A percentile compares a stretch with the other conserved stretches of the same genome.
Evolutionary conservation across 495 filamentous ascomycete species (phyloP).

Genomic region (Evansstolkia leycettana): DNA sequence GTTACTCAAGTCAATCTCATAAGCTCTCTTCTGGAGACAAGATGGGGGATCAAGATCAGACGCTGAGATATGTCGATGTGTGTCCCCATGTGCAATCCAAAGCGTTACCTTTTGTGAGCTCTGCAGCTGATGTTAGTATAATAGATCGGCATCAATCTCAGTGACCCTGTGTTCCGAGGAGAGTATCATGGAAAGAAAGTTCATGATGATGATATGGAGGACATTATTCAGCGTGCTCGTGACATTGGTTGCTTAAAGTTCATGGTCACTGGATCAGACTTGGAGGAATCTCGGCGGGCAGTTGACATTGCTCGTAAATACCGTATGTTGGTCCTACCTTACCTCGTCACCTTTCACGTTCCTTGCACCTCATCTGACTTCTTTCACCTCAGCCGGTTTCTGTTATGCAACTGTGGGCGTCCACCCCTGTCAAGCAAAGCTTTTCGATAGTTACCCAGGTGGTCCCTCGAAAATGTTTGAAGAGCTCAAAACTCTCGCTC

Average conservation of each 20-base stretch:
- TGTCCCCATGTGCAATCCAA: slow-evolving; percentile 5
- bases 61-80: slow-evolving; percentile 35
- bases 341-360: not conserved
- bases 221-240: slow-evolving; percentile 62
- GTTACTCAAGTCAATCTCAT: too few relatives aligned
- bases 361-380: slow-evolving; percentile 6
- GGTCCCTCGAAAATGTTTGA: slow-evolving; percentile 45
- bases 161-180: slow-evolving; percentile 76
- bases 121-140: not conserved
- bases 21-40: too few relatives aligned
- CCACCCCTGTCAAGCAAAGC: slow-evolving; percentile 72
- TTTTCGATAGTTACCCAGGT: slow-evolving; percentile 47
- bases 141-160: slow-evolving; percentile 85
- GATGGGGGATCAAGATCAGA: slow-evolving; percentile 22
- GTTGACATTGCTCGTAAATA: slow-evolving; percentile 60
- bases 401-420: slow-evolving; percentile 87
- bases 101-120: too few relatives aligned
- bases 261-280: slow-evolving; percentile 87
- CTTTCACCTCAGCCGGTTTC: slow-evolving; percentile 47
- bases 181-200: slow-evolving; percentile 69
- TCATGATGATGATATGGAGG: slow-evolving; percentile 67
- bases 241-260: slow-evolving; percentile 74
- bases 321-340: slow-evolving; percentile 45
- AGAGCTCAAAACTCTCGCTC: slow-evolving; percentile 47
- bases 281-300: slow-evolving; percentile 63